Percentiles rank a stretch among this genome's conserved stretches.
Evolutionary conservation across 2,329 filamentous ascomycete genomes (phyloP).

Genomic region (Huntiella abstrusa): DNA sequence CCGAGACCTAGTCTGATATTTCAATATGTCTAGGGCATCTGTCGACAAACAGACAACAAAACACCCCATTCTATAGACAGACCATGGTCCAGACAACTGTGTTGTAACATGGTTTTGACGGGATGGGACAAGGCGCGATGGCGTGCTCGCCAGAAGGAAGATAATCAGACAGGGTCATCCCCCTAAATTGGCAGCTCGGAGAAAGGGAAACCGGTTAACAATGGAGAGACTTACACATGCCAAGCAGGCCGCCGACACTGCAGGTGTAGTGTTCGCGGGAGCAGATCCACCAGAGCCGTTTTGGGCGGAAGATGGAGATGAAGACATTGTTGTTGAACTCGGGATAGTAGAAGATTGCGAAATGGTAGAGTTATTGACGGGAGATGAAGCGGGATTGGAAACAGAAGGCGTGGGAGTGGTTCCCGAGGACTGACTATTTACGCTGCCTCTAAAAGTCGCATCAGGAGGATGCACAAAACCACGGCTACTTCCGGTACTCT

Average conservation of each 20-base stretch:
- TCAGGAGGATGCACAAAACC: too few relatives aligned
- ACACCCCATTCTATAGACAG: too few relatives aligned
- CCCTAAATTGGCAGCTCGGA: not conserved
- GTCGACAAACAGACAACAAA: too few relatives aligned
- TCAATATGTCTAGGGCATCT: not conserved
- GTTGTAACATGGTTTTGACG: too few relatives aligned
- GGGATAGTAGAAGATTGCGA: not conserved
- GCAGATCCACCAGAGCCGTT: not conserved
- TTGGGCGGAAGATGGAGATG: not conserved
- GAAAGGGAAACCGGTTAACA: slow-evolving; percentile 2
- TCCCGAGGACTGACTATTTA: too few relatives aligned
- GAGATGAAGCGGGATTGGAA: not conserved
- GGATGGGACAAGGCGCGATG: too few relatives aligned
- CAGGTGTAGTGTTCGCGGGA: not conserved
- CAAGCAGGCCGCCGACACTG: slow-evolving; percentile 32
- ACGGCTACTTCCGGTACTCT: too few relatives aligned
- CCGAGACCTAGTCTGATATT: too few relatives aligned
- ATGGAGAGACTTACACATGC: slow-evolving; percentile 28
- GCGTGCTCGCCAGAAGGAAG: too few relatives aligned
- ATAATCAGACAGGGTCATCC: too few relatives aligned
- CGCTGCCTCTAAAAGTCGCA: too few relatives aligned
- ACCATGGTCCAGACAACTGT: too few relatives aligned
- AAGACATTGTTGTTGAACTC: slow-evolving; percentile 1
- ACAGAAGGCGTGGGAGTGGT: not conserved
- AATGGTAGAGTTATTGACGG: not conserved